Base-by-base conservation (phyloP, 192 early-diverging fungal genomes). In the Coemansia umbellata region DNA sequence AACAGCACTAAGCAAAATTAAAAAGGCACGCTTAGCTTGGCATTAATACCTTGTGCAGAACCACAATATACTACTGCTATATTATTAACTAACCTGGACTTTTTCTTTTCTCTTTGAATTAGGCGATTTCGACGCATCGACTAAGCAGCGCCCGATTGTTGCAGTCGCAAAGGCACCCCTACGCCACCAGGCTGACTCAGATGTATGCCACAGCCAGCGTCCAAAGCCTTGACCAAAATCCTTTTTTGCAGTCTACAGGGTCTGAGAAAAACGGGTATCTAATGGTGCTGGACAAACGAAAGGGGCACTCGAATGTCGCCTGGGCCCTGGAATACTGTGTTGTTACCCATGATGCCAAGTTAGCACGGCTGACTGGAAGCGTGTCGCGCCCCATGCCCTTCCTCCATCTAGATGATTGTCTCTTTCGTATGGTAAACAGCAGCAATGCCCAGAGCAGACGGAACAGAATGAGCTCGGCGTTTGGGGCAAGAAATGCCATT, bases 201-300 rank as follows among this genome's bases (percentile, higher is more conserved):
- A n/a, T n/a, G n/a, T n/a, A n/a, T n/a, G n/a, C n/a, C n/a, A n/a
- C n/a, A n/a, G n/a, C n/a, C n/a, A n/a, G n/a, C n/a, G n/a, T n/a
- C n/a, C 43, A 45, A 4, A 15, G 24, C 43, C 26, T 45, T 13
- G 43, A 45, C 26, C 43, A 45, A n/a, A n/a, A n/a, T n/a, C n/a
- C n/a, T n/a, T n/a, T n/a, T n/a, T n/a, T n/a, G 14, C 43, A 28
- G 43, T 45, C 43, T 17, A 31, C 37, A 48, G 28, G 51, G 15
- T 14, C 40, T 5, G 18, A 24, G n/a, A 68, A 68, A 19, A 23
- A 52, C 4, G 65, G 65, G 44, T 68, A 68, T 30, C 33, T 68
- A 31, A 45, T 60, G 58, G 41, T 68, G 4, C 55, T 48, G 33
- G 65, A 68, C 65, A 55, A 47, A 30, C 53, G 41, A n/a, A 48